Conservation (phyloP, 1,284 basidiomycete genomes). For the Salmacisia buchloeana region DNA sequence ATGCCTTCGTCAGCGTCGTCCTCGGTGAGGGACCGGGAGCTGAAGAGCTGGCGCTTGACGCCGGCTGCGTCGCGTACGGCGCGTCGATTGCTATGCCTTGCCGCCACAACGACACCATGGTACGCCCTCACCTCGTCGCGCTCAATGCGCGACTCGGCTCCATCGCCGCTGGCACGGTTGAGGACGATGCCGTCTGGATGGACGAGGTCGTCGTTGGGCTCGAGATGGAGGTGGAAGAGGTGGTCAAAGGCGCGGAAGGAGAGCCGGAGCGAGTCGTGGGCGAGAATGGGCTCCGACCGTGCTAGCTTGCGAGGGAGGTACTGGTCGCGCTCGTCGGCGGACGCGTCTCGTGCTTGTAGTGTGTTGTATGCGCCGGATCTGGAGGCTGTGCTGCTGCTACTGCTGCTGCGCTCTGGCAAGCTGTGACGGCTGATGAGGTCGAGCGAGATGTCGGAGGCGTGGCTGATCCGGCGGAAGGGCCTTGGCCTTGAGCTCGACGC, state of each 20-base stretch:
- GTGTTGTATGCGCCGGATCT: neutral
- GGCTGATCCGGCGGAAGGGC: slow-evolving; percentile 12
- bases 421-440: slow-evolving; percentile 11
- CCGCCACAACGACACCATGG: slow-evolving; percentile 39
- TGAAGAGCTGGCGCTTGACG: slow-evolving; percentile 24
- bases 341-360: neutral
- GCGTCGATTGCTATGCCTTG: slow-evolving; percentile 21
- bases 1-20: slow-evolving; percentile 25
- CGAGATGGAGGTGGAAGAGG: slow-evolving; percentile 33
- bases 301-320: neutral
- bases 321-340: neutral
- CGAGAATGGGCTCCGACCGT: neutral
- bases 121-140: slow-evolving; percentile 37
- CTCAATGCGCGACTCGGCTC: slow-evolving; percentile 19
- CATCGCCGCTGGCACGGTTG: slow-evolving; percentile 17
- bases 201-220: slow-evolving; percentile 34
- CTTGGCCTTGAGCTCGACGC: neutral
- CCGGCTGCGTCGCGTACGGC: slow-evolving; percentile 33
- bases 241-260: slow-evolving; percentile 38
- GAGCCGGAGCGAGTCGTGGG: slow-evolving; percentile 25
- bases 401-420: neutral
- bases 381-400: neutral
- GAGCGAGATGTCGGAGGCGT: slow-evolving; percentile 13
- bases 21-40: neutral
- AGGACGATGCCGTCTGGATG: slow-evolving; percentile 37